These are phyloP conservation scores for Vickermania ingenoplastis DNA, from an alignment of 208 protist genomes.

Conservation along the genomic window DNA sequence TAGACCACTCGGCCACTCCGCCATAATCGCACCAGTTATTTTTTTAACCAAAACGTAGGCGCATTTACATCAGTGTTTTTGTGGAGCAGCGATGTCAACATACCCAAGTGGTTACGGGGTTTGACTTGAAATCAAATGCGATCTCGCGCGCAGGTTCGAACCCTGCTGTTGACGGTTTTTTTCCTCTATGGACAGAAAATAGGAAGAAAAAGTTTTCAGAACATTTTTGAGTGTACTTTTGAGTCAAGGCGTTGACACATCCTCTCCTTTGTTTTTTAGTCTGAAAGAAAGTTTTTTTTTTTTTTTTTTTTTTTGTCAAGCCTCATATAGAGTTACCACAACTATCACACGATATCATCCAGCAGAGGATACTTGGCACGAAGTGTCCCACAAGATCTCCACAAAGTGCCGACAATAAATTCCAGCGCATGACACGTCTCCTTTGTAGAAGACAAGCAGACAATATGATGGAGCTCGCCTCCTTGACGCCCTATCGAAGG, in stretches of 20 bases:
- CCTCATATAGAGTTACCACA: too few relatives aligned
- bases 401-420: constrained; percentile 61
- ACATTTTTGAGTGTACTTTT: constrained; percentile 1
- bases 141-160: constrained; percentile 87
- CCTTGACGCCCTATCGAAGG: constrained; percentile 44
- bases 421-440: constrained; percentile 80
- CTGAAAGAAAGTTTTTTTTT: constrained; percentile 21
- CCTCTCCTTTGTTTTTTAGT: too few relatives aligned
- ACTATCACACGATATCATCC: constrained; percentile 27
- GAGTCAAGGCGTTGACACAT: too few relatives aligned
- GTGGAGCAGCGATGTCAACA: constrained; percentile 51
- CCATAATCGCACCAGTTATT: too few relatives aligned
- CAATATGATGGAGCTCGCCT: constrained; percentile 64
- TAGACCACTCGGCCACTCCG: constrained; percentile 42
- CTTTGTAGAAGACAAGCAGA: constrained; percentile 48
- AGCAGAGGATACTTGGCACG: constrained; percentile 43
- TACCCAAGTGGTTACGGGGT: constrained; percentile 88
- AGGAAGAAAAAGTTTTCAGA: not conserved
- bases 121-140: constrained; percentile 89
- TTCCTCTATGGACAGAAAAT: not conserved
- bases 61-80: too few relatives aligned
- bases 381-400: constrained; percentile 55
- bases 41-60: too few relatives aligned
- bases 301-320: not conserved
- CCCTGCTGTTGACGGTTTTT: constrained; percentile 52